Base-by-base conservation (phyloP, 495 filamentous ascomycete species). In the Sporormia fimetaria region DNA sequence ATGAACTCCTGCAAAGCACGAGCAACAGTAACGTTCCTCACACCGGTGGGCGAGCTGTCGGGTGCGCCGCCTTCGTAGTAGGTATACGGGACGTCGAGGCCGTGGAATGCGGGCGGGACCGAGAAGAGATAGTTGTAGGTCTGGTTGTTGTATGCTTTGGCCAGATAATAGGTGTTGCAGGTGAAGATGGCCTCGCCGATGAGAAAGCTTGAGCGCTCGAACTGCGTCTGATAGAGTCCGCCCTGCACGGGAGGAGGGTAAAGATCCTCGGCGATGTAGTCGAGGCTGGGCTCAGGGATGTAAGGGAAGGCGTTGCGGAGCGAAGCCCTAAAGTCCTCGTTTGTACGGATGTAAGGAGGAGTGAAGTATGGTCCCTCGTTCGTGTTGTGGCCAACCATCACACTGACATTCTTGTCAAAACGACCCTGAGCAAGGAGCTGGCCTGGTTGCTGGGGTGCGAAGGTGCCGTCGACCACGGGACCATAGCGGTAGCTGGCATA, bases 91-190 rank as follows among this genome's bases (percentile, higher is more conserved):
- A 74, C 42, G 52, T 78, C 74, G 6, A 61, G 32, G 9, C 63
- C 69, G 43, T 78, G 74, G 23, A 63, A 53, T 3, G 60, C 76
- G 0, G 79, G 75, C 5, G 70, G 65, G 33, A 81, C 62, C 48
- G 62, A 68, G 56, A 82, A 83, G 11, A 68, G 50, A 52, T 82
- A 83, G 3, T 65, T 58, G 50, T 69, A 77, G 1, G 70, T 70
- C 24, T 68, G 49, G 49, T 74, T 71, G 29, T 56, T 39, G 47
- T 65, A 75, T 5, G 61, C 70, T 40, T 44, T 44, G 33, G 55
- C 54, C 5, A 76, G 47, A 38, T 59, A 63, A 51, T 63, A 49
- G 14, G 65, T 60, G 49, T 70, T 71, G 57, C 73, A 76, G 21
- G 39, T 41, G 39, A 55, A 51, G 27, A 58, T 26, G 30, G 61